phyloP scores from a whole-genome alignment of 148 eudicot species.

The Amaranthus cruentus region DNA sequence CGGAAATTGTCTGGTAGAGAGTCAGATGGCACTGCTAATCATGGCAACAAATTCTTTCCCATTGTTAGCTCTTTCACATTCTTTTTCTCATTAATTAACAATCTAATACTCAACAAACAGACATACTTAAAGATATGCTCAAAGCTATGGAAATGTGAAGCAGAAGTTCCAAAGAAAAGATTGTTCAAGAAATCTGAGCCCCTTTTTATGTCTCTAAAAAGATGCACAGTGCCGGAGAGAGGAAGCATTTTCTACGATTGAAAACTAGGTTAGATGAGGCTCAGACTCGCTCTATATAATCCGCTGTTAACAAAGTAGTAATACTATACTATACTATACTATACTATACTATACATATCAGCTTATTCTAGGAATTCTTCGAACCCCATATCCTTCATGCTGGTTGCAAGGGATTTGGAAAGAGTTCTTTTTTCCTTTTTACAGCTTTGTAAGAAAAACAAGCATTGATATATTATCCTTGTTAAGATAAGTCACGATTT shows the following conservation, averaged over 20 bases:
- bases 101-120: neutral
- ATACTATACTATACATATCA: neutral
- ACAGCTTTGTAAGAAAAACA: neutral
- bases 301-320: no score
- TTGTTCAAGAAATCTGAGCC: neutral
- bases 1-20: neutral
- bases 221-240: conserved; percentile 1
- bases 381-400: neutral
- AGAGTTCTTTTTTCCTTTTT: neutral
- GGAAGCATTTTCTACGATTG: neutral
- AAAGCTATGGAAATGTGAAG: neutral
- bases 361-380: neutral
- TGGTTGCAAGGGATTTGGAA: neutral
- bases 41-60: neutral
- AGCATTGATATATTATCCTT: neutral
- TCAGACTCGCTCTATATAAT: neutral
- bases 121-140: neutral
- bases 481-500: neutral
- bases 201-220: neutral
- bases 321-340: no score
- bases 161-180: neutral
- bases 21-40: neutral
- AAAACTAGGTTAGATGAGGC: neutral
- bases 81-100: neutral
- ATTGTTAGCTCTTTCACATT: neutral